Conservation (phyloP, 768 basidiomycete genomes). For the Auricularia cornea region DNA sequence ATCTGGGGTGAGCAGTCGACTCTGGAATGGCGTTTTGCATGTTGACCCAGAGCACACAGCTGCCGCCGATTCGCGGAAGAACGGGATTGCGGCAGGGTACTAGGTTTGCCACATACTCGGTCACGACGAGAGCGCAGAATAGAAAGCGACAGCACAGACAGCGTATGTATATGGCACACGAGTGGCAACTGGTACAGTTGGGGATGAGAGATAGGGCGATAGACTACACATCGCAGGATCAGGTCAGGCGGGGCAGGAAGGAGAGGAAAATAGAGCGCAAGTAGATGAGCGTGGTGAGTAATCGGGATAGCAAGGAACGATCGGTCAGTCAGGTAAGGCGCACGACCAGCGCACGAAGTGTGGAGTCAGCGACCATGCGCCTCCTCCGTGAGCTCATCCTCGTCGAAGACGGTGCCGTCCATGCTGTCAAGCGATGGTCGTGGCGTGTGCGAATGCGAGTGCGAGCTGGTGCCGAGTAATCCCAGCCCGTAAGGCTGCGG, state of each 20-base stretch:
- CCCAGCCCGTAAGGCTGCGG: background rate
- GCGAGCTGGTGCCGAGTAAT: background rate
- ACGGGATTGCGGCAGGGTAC: slow-evolving; percentile 86
- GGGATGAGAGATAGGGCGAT: too few species aligned
- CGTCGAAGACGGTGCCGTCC: background rate
- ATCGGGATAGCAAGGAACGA: too few species aligned
- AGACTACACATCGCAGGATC: too few species aligned
- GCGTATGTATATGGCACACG: background rate
- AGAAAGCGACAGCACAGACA: background rate
- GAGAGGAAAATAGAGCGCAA: too few species aligned
- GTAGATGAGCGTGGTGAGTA: too few species aligned
- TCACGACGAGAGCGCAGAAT: background rate
- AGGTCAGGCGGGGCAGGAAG: too few species aligned
- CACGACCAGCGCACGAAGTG: too few species aligned
- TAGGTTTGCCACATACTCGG: slow-evolving; percentile 21
- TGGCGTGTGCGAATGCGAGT: background rate
- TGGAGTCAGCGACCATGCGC: too few species aligned
- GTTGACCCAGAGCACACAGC: slow-evolving; percentile 33
- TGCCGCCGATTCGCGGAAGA: slow-evolving; percentile 86
- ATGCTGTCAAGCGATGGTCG: background rate
- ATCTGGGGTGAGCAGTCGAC: slow-evolving; percentile 31
- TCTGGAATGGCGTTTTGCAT: background rate
- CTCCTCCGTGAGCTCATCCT: background rate
- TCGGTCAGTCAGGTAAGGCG: too few species aligned
- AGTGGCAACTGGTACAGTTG: too few species aligned